Conservation (phyloP, 139 green algal genomes). For the Zygnema cylindricum region DNA sequence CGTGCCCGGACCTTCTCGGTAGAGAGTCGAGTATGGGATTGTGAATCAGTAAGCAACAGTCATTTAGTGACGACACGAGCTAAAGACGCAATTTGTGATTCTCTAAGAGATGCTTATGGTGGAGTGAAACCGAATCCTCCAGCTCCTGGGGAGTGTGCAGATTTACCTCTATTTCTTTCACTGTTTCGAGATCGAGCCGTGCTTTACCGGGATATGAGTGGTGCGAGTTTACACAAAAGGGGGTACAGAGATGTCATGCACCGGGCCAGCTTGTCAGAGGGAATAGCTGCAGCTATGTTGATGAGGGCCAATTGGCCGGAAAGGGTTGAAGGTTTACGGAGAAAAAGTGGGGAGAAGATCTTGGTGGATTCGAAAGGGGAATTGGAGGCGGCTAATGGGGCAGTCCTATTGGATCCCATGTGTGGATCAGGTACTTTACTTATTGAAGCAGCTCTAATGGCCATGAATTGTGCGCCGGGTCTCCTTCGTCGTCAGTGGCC, state of each 20-base stretch:
- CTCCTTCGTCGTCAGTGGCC: slow-evolving; percentile 54
- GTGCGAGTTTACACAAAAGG: slow-evolving; percentile 82
- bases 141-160: slow-evolving; percentile 14
- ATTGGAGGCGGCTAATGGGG: neutral
- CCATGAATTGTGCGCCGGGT: slow-evolving; percentile 76
- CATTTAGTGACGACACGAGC: slow-evolving; percentile 42
- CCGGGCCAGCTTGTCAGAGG: slow-evolving; percentile 86
- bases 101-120: slow-evolving; percentile 66
- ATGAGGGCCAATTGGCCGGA: slow-evolving; percentile 14
- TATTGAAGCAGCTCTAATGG: slow-evolving; percentile 88
- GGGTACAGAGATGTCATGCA: slow-evolving; percentile 88
- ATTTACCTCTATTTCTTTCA: slow-evolving; percentile 82
- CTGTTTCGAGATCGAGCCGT: slow-evolving; percentile 70
- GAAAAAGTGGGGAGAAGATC: neutral
- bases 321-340: neutral
- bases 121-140: slow-evolving; percentile 67
- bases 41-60: slow-evolving; percentile 67
- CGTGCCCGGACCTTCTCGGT: slow-evolving; percentile 69
- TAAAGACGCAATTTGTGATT: slow-evolving; percentile 88
- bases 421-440: slow-evolving; percentile 90
- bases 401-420: slow-evolving; percentile 81
- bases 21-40: slow-evolving; percentile 73
- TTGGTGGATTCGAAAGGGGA: neutral
- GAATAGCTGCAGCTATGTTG: slow-evolving; percentile 76
- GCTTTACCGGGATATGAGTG: slow-evolving; percentile 87